Base-by-base conservation (phyloP, 2,329 filamentous ascomycete genomes). In the Talaromyces piceae region DNA sequence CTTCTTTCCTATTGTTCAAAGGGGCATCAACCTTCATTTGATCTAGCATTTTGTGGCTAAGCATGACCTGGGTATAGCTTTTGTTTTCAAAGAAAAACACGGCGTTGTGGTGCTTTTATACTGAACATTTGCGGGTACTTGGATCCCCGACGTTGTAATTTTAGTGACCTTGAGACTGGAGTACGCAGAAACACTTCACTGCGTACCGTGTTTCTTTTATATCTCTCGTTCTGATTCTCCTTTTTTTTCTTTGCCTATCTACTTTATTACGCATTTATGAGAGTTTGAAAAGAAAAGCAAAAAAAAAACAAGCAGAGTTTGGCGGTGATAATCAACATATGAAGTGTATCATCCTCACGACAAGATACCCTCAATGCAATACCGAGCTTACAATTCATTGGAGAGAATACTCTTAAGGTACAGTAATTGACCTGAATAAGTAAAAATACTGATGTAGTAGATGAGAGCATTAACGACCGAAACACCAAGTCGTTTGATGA, bases 91-190 rank as follows among this genome's bases (percentile, higher is more conserved):
- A n/a, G n/a, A n/a, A 16, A 33, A 33, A 33, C n/a, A 33, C 16
- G 47, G 41, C 18, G 33, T 52, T 49, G 28, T 50, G 43, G 46
- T 37, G 39, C 50, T 50, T 63, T 63, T n/a, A n/a, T n/a, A n/a
- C n/a, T n/a, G 61, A 63, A 65, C 66, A 67, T 62, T 58, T 56
- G 41, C 39, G 30, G 41, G 45, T 27, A 31, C 48, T 26, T 47
- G 28, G 31, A 47, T 52, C 57, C 48, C 50, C 54, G 56, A n/a
- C 13, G 41, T 53, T 53, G 50, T 49, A 47, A 31, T 54, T 54
- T 55, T 54, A 20, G 45, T 51, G 48, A 31, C n/a, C n/a, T n/a
- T n/a, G n/a, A n/a, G n/a, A n/a, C 33, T 37, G 33, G 16, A 20
- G 33, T 18, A 20, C 33, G 33, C 16, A 37, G 6, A 18, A 18